Conservation (phyloP, 2,329 filamentous ascomycete species). For the Fusarium kyushuense region DNA sequence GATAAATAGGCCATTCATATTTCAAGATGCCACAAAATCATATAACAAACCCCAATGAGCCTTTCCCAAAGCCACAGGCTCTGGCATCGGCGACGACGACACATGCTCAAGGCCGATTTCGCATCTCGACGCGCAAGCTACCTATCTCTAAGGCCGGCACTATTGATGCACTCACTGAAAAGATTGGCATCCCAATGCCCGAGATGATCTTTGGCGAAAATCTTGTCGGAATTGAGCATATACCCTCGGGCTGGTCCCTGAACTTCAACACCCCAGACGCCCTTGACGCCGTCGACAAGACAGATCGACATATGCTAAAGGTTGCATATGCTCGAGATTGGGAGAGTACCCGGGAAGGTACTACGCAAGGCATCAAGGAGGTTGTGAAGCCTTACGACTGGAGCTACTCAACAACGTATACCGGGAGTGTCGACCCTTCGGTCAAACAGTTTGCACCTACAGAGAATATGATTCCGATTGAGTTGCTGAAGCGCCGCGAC, state of each 20-base stretch:
- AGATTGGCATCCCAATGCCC: constrained; percentile 86
- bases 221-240: constrained; percentile 78
- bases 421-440: constrained; percentile 71
- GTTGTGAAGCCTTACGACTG: constrained; percentile 97
- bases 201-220: constrained; percentile 99
- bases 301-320: constrained; percentile 88
- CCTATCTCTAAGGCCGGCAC: constrained; percentile 93
- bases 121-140: constrained; percentile 85
- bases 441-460: constrained; percentile 48
- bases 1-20: background rate
- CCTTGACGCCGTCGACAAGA: constrained; percentile 93
- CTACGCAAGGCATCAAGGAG: constrained; percentile 89
- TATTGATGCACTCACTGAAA: constrained; percentile 85
- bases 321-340: constrained; percentile 94
- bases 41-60: constrained; percentile 59
- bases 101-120: constrained; percentile 74
- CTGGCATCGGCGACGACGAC: constrained; percentile 66
- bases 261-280: constrained; percentile 88
- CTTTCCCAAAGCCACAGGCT: constrained; percentile 65
- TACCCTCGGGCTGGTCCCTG: constrained; percentile 80
- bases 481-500: constrained; percentile 87
- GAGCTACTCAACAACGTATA: constrained; percentile 94
- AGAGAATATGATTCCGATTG: constrained; percentile 76
- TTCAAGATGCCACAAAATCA: constrained; percentile 54
- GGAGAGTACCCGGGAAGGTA: constrained; percentile 75